phyloP scores from a whole-genome alignment of 2,329 filamentous ascomycete genomes.

The Epicoccum nigrum region DNA sequence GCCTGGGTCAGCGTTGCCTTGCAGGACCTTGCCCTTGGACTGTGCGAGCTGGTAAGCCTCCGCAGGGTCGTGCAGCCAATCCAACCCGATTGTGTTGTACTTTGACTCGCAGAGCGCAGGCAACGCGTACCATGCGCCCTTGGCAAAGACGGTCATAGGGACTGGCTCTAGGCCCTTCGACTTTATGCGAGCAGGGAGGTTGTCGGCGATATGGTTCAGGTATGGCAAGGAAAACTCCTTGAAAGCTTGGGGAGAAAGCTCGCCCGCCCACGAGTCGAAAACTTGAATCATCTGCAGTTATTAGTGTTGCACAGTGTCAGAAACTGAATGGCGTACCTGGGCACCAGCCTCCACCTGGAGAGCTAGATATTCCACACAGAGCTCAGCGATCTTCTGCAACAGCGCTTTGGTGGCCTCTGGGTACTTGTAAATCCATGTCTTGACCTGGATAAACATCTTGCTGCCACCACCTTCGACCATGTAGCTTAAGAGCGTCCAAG shows the following conservation, averaged over 20 bases:
- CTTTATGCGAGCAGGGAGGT: slow-evolving; percentile 75
- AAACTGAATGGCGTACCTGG: slow-evolving; percentile 61
- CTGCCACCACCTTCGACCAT: slow-evolving; percentile 98
- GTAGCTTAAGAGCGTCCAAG: slow-evolving; percentile 97
- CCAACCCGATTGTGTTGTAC: slow-evolving; percentile 91
- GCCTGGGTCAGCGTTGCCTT: slow-evolving; percentile 95
- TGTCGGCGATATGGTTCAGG: slow-evolving; percentile 79
- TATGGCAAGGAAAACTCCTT: slow-evolving; percentile 86
- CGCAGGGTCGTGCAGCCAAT: slow-evolving; percentile 91
- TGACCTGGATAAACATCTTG: slow-evolving; percentile 91
- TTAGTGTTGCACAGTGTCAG: slow-evolving; percentile 19
- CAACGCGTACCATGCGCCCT: slow-evolving; percentile 94
- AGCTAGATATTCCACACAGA: slow-evolving; percentile 94
- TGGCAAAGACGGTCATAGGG: slow-evolving; percentile 97
- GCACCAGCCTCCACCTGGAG: slow-evolving; percentile 92
- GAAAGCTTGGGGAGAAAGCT: slow-evolving; percentile 85
- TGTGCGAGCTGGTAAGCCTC: slow-evolving; percentile 79
- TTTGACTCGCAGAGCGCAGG: slow-evolving; percentile 85
- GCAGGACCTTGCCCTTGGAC: slow-evolving; percentile 75
- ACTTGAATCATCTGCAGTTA: slow-evolving; percentile 78
- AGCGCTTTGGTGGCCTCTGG: slow-evolving; percentile 78
- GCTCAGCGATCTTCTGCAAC: slow-evolving; percentile 87
- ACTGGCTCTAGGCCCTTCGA: slow-evolving; percentile 79
- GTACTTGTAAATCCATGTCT: slow-evolving; percentile 96
- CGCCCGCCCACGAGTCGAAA: slow-evolving; percentile 97